Percentiles rank a stretch among this genome's conserved stretches.
phyloP scores from a whole-genome alignment of 2,329 filamentous ascomycete species.

The Venturia carpophila region DNA sequence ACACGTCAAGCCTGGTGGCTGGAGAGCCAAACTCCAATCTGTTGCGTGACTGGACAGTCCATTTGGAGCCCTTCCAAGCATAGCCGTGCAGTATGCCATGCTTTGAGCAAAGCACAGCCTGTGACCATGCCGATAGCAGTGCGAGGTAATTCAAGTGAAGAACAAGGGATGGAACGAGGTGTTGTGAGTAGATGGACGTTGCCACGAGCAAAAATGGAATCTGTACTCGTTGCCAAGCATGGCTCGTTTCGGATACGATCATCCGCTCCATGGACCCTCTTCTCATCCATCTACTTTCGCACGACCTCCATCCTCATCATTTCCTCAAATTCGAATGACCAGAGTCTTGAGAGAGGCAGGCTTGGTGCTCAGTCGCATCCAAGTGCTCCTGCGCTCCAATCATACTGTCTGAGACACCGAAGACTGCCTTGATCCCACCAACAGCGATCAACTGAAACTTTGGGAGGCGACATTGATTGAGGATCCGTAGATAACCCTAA shows the following conservation, averaged over 20 bases:
- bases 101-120: not conserved
- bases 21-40: not conserved
- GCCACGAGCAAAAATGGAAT: too few species aligned
- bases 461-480: not conserved
- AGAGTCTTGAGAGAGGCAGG: not conserved
- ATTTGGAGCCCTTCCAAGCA: not conserved
- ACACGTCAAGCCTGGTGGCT: not conserved
- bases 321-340: not conserved
- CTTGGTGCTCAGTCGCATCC: not conserved
- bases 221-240: not conserved
- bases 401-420: not conserved
- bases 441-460: not conserved
- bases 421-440: not conserved
- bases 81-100: not conserved
- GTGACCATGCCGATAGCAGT: not conserved
- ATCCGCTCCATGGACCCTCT: not conserved
- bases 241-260: not conserved
- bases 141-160: not conserved
- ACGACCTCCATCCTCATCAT: not conserved
- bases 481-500: not conserved
- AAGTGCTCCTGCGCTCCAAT: not conserved
- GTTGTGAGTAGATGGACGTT: conserved; percentile 4
- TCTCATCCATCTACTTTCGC: not conserved
- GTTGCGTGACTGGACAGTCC: not conserved
- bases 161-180: not conserved